Percentiles rank a stretch among this genome's conserved stretches.
These are phyloP conservation scores for Terfezia claveryi DNA, from an alignment of 495 filamentous ascomycete genomes.

Conservation along the genomic window DNA sequence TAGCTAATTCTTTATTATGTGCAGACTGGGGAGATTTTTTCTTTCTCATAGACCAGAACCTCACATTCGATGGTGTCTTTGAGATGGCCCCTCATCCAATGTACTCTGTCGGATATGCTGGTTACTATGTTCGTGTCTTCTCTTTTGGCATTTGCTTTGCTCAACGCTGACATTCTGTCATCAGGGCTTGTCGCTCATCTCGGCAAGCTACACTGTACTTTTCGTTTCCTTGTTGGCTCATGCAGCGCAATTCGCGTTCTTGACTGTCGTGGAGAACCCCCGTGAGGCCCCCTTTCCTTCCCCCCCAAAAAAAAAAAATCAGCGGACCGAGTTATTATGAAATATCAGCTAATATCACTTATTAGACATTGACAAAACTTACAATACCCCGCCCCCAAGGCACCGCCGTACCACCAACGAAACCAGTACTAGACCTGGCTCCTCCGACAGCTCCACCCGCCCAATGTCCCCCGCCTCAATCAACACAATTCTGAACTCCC, in stretches of 20 bases:
- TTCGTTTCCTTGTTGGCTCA: constrained; percentile 92
- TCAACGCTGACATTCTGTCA: background rate
- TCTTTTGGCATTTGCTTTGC: background rate
- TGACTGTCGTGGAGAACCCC: constrained; percentile 76
- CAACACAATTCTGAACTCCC: background rate
- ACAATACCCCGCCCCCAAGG: constrained; percentile 69
- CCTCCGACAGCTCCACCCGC: constrained; percentile 1
- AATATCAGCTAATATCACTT: background rate
- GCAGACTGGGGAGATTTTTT: constrained; percentile 93
- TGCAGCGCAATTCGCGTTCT: constrained; percentile 81
- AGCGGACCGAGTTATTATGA: background rate
- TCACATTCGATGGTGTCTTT: constrained; percentile 96
- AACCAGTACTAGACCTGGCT: constrained; percentile 2
- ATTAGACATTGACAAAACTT: constrained; percentile 76
- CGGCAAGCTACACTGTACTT: constrained; percentile 87
- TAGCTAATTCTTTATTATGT: constrained; percentile 4
- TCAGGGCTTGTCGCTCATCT: constrained; percentile 83
- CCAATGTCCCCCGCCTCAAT: constrained; percentile 5
- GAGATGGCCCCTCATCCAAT: constrained; percentile 98
- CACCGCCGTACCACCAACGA: constrained; percentile 8
- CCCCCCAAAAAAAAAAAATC: background rate
- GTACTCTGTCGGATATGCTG: constrained; percentile 96
- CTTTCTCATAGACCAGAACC: constrained; percentile 89
- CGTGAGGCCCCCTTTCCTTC: constrained; percentile 19
- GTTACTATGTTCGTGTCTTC: constrained; percentile 44